Evolutionary conservation across 108 stramenopile genomes (phyloP).

Genomic region (Pseudonitzschia pungens): DNA sequence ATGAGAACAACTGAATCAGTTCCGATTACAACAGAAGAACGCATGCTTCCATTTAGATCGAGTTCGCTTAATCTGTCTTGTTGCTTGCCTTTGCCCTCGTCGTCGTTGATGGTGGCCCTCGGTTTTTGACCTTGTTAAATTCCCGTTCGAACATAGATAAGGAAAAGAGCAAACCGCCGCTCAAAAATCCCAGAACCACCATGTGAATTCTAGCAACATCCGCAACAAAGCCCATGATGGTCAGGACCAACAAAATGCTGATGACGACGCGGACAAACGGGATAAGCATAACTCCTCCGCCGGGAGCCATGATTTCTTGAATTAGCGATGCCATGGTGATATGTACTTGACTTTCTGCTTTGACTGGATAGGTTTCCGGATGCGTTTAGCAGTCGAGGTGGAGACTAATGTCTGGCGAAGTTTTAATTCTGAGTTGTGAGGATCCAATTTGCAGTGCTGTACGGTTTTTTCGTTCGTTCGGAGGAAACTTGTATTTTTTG

Average conservation of each 20-base stretch:
- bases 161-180: conserved; percentile 66
- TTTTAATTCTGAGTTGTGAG: too few species aligned
- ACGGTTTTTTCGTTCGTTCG: too few species aligned
- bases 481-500: too few species aligned
- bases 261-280: conserved; percentile 82
- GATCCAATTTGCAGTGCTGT: too few species aligned
- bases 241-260: conserved; percentile 57
- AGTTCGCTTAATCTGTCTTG: conserved; percentile 52
- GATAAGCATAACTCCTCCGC: conserved; percentile 82
- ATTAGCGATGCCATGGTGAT: conserved; percentile 35
- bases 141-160: conserved; percentile 78
- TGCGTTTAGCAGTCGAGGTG: not conserved
- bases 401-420: too few species aligned
- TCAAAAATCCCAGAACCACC: conserved; percentile 72
- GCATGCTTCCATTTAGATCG: not conserved
- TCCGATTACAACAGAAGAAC: not conserved
- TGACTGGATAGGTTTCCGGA: not conserved
- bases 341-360: not conserved
- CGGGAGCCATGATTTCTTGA: conserved; percentile 72
- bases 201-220: conserved; percentile 86
- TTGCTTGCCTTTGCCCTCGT: conserved; percentile 19
- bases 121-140: conserved; percentile 67
- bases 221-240: conserved; percentile 47
- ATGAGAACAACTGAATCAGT: not conserved
- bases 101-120: conserved; percentile 9